Conservation (phyloP, 2,329 filamentous ascomycete genomes). For the Septoria petroselini region DNA sequence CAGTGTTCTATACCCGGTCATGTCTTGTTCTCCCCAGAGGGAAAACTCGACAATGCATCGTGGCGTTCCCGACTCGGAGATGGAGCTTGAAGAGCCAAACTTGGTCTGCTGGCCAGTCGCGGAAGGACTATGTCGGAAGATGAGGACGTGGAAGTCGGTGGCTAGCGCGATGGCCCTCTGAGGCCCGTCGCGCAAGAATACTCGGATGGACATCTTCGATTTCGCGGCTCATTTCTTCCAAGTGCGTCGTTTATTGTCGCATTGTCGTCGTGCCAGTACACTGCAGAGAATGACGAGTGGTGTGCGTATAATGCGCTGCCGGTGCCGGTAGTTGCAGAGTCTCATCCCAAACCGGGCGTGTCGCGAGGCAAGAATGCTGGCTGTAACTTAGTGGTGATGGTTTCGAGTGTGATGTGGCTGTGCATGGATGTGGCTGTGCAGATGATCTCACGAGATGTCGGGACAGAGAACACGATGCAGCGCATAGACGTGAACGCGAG, state of each 20-base stretch:
- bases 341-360: too few species aligned
- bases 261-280: constrained; percentile 2
- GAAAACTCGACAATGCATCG: constrained; percentile 89
- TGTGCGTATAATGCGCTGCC: background rate
- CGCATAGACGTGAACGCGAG: too few species aligned
- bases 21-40: constrained; percentile 59
- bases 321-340: too few species aligned
- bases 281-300: too few species aligned
- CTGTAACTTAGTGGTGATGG: background rate
- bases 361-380: background rate
- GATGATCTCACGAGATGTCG: too few species aligned
- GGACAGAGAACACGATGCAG: too few species aligned
- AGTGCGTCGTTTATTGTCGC: constrained; percentile 8
- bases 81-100: constrained; percentile 45
- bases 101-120: constrained; percentile 55
- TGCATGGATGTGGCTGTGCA: too few species aligned
- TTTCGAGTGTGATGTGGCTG: background rate
- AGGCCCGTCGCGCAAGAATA: constrained; percentile 82
- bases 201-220: constrained; percentile 61
- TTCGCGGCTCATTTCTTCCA: constrained; percentile 19
- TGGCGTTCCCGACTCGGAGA: constrained; percentile 43
- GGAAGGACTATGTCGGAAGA: constrained; percentile 74
- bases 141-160: constrained; percentile 73
- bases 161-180: constrained; percentile 84
- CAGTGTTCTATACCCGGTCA: constrained; percentile 73